Evolutionary conservation across 2,329 filamentous ascomycete species (phyloP), one percentile per base, ranked within the genome.

Genomic region (Beauveria rudraprayagi): DNA sequence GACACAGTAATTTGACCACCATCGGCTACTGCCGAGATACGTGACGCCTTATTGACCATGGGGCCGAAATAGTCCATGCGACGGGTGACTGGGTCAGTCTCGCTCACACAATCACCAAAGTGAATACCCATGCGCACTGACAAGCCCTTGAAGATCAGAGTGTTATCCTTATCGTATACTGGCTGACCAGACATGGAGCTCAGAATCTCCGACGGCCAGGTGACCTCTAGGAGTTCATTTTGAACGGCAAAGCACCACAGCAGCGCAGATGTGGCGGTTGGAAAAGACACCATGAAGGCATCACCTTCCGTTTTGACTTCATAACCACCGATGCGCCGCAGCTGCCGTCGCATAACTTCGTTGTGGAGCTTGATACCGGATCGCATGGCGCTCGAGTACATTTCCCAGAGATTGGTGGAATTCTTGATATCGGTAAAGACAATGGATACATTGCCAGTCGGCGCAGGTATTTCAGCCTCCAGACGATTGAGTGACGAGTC

Each of bases 291-390:
- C 92, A 99, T 97, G 70, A 99, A 99, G 9, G 94, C 94, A 75
- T 99, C 94, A 67, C 94, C 94, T 90, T 99, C 94, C 19, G 94
- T 99, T 81, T 99, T 99, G 74, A 99, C 94, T 76, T 99, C 94
- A 70, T 97, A 99, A 1, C 94, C 94, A 70, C 94, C 94, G 67
- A 97, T 95, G 65, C 92, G 88, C 56, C 94, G 87, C 67, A 99
- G 79, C 71, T 97, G 93, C 61, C 94, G 85, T 66, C 94, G 89
- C 88, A 99, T 96, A 51, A 97, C 85, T 69, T 96, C 92, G 73
- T 99, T 99, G 80, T 99, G 94, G 67, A 96, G 87, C 74, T 93
- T 95, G 76, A 99, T 99, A 19, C 92, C 92, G 16, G 92, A 93
- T 68, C 93, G 85, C 94, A 99, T 99, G 22, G 94, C 92, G 63